Base-by-base conservation (phyloP, 148 eudicot genomes). In the Nyssa sinensis region DNA sequence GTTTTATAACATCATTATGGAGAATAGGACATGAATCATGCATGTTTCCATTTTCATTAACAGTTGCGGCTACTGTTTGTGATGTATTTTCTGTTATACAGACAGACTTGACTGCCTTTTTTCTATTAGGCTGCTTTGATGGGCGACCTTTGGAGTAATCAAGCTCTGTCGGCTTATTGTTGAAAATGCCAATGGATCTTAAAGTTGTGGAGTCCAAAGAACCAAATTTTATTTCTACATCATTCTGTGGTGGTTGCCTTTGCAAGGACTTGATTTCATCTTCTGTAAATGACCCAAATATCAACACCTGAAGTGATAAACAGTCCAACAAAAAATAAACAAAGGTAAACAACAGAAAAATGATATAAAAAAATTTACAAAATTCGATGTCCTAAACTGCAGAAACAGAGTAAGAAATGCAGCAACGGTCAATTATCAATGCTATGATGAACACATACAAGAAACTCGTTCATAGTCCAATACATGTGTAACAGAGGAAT, bases 161-260 rank as follows among this genome's bases (percentile, higher is more conserved):
- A 67, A 70, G 41, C 70, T 76, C 70, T 53, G 80, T 76, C 35
- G 76, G 64, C 63, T 51, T 84, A 17, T 47, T 71, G 65, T 72
- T 81, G 67, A 75, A 74, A 75, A 80, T 71, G 62, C 74, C 84
- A 76, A 79, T 75, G 16, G 88, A 85, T 81, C 82, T 74, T 58
- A 79, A 84, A 41, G 86, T 70, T 65, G 76, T 91, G 71, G 71
- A 80, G 72, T 84, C 86, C 72, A 90, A 77, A 62, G 97, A 82
- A 63, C 95, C 95, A 83, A 90, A 88, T 78, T 75, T 88, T 59
- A 88, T 79, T 67, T 77, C 84, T 73, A 49, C 39, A 75, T 81
- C 78, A 77, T 65, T 67, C 73, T 80, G 62, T 32, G 32, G 67
- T 30, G 79, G 74, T 68, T 75, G 59, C 44, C 35, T 62, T 25